phyloP scores from a whole-genome alignment of 306 rosid genomes.

The Hippophae tibetana region DNA sequence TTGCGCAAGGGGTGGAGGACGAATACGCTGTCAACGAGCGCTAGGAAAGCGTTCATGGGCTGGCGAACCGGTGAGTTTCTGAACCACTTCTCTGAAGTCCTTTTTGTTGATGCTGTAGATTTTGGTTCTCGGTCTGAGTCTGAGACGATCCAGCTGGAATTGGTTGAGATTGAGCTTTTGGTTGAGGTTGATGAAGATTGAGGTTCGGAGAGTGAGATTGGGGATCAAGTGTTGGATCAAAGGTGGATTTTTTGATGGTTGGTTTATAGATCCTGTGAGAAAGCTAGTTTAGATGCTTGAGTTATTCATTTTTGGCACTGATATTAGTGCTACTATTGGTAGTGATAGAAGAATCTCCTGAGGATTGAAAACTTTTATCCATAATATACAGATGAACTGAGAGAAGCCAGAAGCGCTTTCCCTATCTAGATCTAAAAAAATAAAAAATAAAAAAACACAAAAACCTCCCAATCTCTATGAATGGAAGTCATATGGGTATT shows the following conservation, averaged over 20 bases:
- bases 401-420: too few relatives aligned
- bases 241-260: conserved; percentile 26
- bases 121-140: not conserved
- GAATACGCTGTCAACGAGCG: too few relatives aligned
- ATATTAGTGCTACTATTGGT: conserved; percentile 1
- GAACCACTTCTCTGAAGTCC: not conserved
- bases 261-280: conserved; percentile 80
- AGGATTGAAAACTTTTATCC: conserved; percentile 31
- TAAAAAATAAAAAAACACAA: too few relatives aligned
- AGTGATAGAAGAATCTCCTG: conserved; percentile 16
- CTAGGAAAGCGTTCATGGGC: not conserved
- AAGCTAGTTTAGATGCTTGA: conserved; percentile 62
- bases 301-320: conserved; percentile 34
- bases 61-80: not conserved
- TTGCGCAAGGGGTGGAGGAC: not conserved
- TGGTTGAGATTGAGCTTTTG: not conserved
- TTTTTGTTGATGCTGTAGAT: not conserved
- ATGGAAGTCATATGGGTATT: too few relatives aligned
- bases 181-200: not conserved
- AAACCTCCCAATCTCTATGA: too few relatives aligned
- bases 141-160: not conserved
- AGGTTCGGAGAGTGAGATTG: too few relatives aligned
- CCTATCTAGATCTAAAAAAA: too few relatives aligned
- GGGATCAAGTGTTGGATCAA: too few relatives aligned
- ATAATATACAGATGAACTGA: not conserved